Base-by-base conservation (phyloP, 306 rosid species). In the Prunus padus region DNA sequence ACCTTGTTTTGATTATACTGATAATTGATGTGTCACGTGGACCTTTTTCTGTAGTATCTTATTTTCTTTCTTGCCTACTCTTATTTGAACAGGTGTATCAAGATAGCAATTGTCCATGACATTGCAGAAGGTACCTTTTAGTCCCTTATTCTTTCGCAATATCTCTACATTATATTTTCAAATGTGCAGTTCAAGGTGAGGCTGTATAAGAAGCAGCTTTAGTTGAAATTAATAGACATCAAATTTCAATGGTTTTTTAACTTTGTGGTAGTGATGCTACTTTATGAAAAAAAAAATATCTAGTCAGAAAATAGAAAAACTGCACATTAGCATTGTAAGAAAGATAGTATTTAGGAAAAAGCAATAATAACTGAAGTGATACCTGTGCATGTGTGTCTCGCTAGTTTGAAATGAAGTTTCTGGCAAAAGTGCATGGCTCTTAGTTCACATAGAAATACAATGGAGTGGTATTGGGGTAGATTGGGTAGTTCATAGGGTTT, bases 101-200 rank as follows among this genome's bases (percentile, higher is more conserved):
- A 94, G 91, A 88, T 94, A 57, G 96, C 97, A 28, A 88, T 94
- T 26, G 93, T 94, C 83, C 97, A 94, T 80, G 98, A 94, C 83
- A 94, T 91, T 72, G 98, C 97, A 3, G 97, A 94, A 89, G 98
- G 98, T 91, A 89, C 69, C 71, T 37, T 69, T 76, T 67, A 33
- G 44, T 57, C 66, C 69, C 63, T 72, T 76, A 69, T 52, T 59
- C 50, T 45, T 72, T 55, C 65, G 42, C 67, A 37, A 63, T 45
- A 68, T 51, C 37, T 30, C 42, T 50, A 44, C 56, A 16, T 37
- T 14, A 20, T 31, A 33, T 13, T 20, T 20, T 9, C 30, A 26
- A 25, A 9, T 18, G 1, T 5, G 44, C 3, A 8, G 22, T 54
- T 31, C 26, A 70, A n/a, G 8, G 64, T 14, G 19, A 31, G 18